Conservation (phyloP, 2,329 filamentous ascomycete genomes). For the Penicillium polonicum region DNA sequence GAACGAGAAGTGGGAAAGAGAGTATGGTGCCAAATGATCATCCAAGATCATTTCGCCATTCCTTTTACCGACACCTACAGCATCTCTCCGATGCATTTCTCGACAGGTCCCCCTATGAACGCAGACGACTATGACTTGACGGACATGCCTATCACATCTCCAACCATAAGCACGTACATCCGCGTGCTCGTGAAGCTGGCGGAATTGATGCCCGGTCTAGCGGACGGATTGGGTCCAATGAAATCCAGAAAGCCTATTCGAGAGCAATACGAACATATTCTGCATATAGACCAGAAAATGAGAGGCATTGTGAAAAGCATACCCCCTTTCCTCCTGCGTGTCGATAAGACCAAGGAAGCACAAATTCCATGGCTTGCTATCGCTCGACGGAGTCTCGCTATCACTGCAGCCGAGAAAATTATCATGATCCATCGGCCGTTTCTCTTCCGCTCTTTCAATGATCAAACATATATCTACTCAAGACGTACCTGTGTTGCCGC, state of each 20-base stretch:
- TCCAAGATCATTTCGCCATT: conserved; percentile 40
- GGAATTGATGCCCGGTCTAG: conserved; percentile 34
- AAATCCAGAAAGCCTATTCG: conserved; percentile 33
- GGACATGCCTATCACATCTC: conserved; percentile 18
- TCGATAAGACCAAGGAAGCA: conserved; percentile 26
- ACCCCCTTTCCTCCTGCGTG: conserved; percentile 31
- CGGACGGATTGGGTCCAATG: conserved; percentile 37
- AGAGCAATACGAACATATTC: conserved; percentile 40
- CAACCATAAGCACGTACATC: conserved; percentile 28
- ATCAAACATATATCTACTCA: conserved; percentile 35
- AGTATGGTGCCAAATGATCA: conserved; percentile 40
- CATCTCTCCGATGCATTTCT: conserved; percentile 39
- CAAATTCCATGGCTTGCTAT: conserved; percentile 38
- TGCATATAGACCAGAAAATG: conserved; percentile 37
- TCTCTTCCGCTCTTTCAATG: conserved; percentile 36
- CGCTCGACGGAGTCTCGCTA: conserved; percentile 39
- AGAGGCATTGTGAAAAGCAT: conserved; percentile 35
- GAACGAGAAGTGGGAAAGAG: conserved; percentile 37
- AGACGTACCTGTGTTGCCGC: conserved; percentile 41
- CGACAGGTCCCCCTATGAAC: conserved; percentile 35
- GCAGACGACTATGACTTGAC: conserved; percentile 36
- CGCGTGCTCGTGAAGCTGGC: conserved; percentile 35
- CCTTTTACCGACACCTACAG: conserved; percentile 41
- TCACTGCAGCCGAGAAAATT: conserved; percentile 43
- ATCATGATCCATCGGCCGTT: conserved; percentile 46